Base-by-base conservation (phyloP, 1,284 basidiomycete species). In the Irpex rosettiformis region DNA sequence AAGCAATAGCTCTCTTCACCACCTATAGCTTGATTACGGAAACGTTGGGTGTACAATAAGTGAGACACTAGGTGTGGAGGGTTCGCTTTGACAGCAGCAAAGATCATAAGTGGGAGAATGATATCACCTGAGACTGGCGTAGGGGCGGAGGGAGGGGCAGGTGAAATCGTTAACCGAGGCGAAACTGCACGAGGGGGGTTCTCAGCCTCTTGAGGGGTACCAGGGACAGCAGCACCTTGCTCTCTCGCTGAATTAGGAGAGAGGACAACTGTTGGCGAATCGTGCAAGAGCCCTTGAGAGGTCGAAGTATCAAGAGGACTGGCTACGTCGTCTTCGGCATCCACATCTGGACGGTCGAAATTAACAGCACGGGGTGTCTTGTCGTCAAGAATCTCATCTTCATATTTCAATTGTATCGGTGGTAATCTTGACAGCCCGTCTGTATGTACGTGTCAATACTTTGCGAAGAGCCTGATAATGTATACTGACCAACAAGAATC, bases 1-100 rank as follows among this genome's bases (percentile, higher is more conserved):
- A 96, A 80, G 63, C 94, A 97, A 70, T 96, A 98, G 56, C 85
- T 87, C 64, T 93, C 91, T 68, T 97, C 94, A 1, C 94, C 94
- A 3, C 87, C 76, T 48, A 90, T 78, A 3, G 83, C 78, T 55
- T 89, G 85, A 64, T 84, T 82, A 25, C 94, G 79, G 74, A 93
- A 98, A 21, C 96, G 84, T 65, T 96, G 93, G 0, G 89, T 89
- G 70, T 86, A 98, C 18, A 94, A 76, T 4, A 98, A 79, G 66
- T 96, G 91, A 0, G 93, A 96, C 3, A 93, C 89, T 1, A 96
- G 79, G 60, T 84, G 86, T 0, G 86, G 78, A 0, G 96, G 96
- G 68, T 98, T 97, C 10, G 91, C 79, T 70, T 92, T 92, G 65
- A 96, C 93, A 37, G 96, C 91, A 1, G 93, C 84, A 69, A 89